These are phyloP conservation scores for Sarocladiaceae sp. DNA, from an alignment of 2,329 filamentous ascomycete species.

Conservation along the genomic window DNA sequence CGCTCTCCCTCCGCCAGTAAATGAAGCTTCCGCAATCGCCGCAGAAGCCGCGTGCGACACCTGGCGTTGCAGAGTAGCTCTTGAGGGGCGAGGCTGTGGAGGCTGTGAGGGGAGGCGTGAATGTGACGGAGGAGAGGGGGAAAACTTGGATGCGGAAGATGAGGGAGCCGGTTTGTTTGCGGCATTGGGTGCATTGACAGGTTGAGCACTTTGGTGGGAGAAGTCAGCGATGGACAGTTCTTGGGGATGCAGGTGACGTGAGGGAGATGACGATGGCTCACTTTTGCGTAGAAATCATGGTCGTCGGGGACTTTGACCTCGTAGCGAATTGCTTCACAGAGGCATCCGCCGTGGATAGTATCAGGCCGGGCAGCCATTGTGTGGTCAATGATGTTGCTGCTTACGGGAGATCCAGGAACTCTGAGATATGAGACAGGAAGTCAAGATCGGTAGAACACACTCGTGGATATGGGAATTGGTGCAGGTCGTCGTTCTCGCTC, in stretches of 20 bases:
- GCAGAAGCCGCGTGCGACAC: constrained; percentile 41
- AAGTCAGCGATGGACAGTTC: background rate
- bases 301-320: constrained; percentile 36
- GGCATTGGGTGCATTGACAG: constrained; percentile 51
- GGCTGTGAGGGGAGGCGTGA: constrained; percentile 14
- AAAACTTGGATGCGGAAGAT: constrained; percentile 35
- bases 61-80: constrained; percentile 33
- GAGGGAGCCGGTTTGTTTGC: constrained; percentile 43
- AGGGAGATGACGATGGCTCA: constrained; percentile 15
- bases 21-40: constrained; percentile 40
- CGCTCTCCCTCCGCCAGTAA: constrained; percentile 34
- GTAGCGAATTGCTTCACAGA: constrained; percentile 45
- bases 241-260: background rate
- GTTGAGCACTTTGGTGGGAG: constrained; percentile 29
- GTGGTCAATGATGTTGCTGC: background rate
- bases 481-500: too few species aligned
- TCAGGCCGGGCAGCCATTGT: constrained; percentile 17
- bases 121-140: constrained; percentile 27
- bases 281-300: constrained; percentile 35
- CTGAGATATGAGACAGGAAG: too few species aligned
- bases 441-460: too few species aligned
- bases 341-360: constrained; percentile 42
- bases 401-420: too few species aligned
- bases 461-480: too few species aligned
- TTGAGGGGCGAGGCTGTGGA: constrained; percentile 25